Base-by-base conservation (phyloP, 2,329 filamentous ascomycete genomes). In the Fusarium sp. region DNA sequence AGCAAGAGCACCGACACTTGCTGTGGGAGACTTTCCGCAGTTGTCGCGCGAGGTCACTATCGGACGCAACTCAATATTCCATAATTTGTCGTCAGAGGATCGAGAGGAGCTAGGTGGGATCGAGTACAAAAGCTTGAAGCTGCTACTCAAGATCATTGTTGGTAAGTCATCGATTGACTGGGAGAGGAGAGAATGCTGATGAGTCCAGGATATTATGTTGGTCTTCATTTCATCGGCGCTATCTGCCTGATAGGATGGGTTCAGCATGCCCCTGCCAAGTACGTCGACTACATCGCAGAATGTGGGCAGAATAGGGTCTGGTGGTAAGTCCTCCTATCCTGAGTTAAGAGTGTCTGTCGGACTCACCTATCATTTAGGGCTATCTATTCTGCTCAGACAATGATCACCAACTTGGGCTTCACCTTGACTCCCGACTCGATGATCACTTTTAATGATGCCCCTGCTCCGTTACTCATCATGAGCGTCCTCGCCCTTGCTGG, bases 371-470 rank as follows among this genome's bases (percentile, higher is more conserved):
- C 4, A n/a, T 26, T 7, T 14, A 84, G 83, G 83, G 82, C 80
- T 3, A 79, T 85, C 31, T 86, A 82, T 71, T 83, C 84, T 1
- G 78, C 84, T 1, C 83, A 85, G 61, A 87, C 85, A 1, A 85
- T 85, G 78, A 76, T 83, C 15, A 77, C 82, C 54, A 88, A 88
- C 62, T 79, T 87, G 6, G 86, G 86, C 22, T 83, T 87, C 57
- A 86, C 85, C 1, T 78, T 88, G 10, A 85, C 86, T 0, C 84
- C 86, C 1, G 84, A 87, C 54, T 87, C 85, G 4, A 86, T 87
- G 84, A 75, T 84, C 11, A 76, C 77, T 1, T 87, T 87, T 68
- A 80, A 78, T 46, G 80, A 82, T 40, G 82, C 84, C 0, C 77
- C 75, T 1, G 80, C 75, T 63, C 79, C 78, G 4, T 77, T 87